Conservation (phyloP, 305 asterid genomes). For the Coffea humblotiana region DNA sequence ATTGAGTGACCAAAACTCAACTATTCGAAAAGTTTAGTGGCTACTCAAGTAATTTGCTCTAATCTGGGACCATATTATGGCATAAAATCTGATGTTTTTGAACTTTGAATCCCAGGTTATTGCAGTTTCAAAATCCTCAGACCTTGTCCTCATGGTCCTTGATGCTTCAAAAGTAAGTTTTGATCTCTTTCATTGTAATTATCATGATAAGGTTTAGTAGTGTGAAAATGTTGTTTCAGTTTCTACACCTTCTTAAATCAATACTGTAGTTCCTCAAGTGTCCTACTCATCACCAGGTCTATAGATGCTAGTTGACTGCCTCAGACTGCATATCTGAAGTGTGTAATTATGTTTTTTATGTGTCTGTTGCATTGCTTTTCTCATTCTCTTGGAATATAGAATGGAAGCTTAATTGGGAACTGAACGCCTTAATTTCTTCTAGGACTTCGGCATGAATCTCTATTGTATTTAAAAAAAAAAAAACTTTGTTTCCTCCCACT, state of each 20-base stretch:
- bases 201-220: not conserved
- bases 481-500: too few relatives aligned
- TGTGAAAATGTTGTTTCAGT: not conserved
- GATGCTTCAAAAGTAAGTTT: slow-evolving; percentile 98
- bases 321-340: not conserved
- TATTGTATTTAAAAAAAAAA: too few relatives aligned
- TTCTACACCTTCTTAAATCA: not conserved
- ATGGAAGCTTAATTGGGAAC: not conserved
- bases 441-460: not conserved
- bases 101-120: slow-evolving; percentile 60
- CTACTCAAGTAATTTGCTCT: not conserved
- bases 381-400: too few relatives aligned
- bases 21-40: too few relatives aligned
- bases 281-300: not conserved
- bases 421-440: not conserved
- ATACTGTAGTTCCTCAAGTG: not conserved
- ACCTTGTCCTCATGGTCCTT: slow-evolving; percentile 94
- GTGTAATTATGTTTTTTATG: not conserved
- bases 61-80: not conserved
- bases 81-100: slow-evolving; percentile 1
- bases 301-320: not conserved
- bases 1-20: too few relatives aligned
- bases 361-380: not conserved
- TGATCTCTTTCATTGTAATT: not conserved
- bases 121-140: slow-evolving; percentile 97